A percentile compares a stretch with the other conserved stretches of the same genome.
Conservation (phyloP, 495 filamentous ascomycete species). For the Aspergillus nanangensis region DNA sequence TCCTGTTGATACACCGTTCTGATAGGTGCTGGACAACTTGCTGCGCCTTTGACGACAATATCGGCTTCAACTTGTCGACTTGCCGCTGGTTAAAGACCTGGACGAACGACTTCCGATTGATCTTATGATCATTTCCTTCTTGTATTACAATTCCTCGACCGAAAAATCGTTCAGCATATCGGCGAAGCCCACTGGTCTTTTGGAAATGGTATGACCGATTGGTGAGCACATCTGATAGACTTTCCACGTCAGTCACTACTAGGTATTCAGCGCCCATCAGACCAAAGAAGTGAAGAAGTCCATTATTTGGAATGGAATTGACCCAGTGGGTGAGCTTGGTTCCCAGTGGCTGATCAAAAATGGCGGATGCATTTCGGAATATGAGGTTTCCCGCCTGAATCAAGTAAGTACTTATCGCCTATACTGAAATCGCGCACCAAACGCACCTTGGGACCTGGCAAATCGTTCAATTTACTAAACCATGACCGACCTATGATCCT, state of each 20-base stretch:
- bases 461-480: too few species aligned
- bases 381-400: too few species aligned
- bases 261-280: neutral
- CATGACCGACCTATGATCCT: too few species aligned
- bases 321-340: neutral
- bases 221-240: neutral
- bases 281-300: neutral
- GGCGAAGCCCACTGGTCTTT: neutral
- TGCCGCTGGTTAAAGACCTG: neutral
- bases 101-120: neutral
- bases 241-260: neutral
- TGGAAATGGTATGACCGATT: neutral
- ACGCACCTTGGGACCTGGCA: too few species aligned
- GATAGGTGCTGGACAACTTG: neutral
- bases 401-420: too few species aligned
- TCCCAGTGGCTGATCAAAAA: neutral
- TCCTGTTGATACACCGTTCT: neutral
- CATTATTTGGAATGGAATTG: neutral
- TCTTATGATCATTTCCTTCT: slow-evolving; percentile 2
- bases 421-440: too few species aligned
- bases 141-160: neutral
- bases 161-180: neutral
- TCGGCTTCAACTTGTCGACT: neutral
- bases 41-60: neutral
- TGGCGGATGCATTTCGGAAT: neutral